These are phyloP conservation scores for Xylaria longipes DNA, from an alignment of 495 filamentous ascomycete species.

Conservation along the genomic window DNA sequence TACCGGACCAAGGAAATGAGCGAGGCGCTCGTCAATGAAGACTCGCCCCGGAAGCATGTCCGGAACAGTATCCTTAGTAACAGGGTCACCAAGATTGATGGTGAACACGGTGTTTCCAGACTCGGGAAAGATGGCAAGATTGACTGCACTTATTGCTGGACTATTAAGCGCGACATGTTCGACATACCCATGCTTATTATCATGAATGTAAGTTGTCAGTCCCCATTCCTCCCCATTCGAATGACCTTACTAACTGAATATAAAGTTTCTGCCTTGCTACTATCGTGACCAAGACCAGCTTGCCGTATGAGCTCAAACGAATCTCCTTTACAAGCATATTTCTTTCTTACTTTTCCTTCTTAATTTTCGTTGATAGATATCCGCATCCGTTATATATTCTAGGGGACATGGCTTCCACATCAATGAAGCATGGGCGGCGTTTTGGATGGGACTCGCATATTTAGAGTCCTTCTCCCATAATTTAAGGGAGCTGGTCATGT, in stretches of 20 bases:
- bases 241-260: conserved; percentile 29
- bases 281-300: conserved; percentile 56
- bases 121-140: conserved; percentile 89
- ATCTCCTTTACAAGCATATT: conserved; percentile 4
- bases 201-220: conserved; percentile 80
- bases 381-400: conserved; percentile 21
- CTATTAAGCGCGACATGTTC: conserved; percentile 94
- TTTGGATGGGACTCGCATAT: conserved; percentile 39
- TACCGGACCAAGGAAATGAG: conserved; percentile 78
- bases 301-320: conserved; percentile 45
- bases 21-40: conserved; percentile 37
- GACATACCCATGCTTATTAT: conserved; percentile 98
- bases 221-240: not conserved
- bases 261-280: conserved; percentile 59
- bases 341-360: not conserved
- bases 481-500: conserved; percentile 35
- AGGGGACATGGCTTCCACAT: conserved; percentile 25
- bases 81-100: conserved; percentile 67
- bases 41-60: conserved; percentile 49
- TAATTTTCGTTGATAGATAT: conserved; percentile 26
- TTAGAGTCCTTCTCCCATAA: conserved; percentile 33
- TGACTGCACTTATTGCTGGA: conserved; percentile 95
- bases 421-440: conserved; percentile 43
- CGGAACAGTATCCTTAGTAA: conserved; percentile 57
- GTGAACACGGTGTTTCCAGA: conserved; percentile 76